Evolutionary conservation across 371 early-diverging fungal genomes (phyloP).

Genomic region (Fennellomyces sp.): DNA sequence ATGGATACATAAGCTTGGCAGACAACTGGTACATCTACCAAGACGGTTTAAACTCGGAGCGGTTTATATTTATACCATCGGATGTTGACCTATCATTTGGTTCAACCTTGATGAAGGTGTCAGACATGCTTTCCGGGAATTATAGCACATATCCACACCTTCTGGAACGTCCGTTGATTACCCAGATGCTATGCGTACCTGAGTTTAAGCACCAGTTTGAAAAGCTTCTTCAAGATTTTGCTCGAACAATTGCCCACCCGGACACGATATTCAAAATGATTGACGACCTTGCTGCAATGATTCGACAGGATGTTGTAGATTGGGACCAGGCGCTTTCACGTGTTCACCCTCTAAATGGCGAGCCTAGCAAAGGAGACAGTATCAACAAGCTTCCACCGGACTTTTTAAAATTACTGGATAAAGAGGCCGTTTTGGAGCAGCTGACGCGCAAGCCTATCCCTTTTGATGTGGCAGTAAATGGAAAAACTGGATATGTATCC

Average conservation of each 20-base stretch:
- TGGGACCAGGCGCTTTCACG: constrained; percentile 18
- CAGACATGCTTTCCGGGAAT: constrained; percentile 21
- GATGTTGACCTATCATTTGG: constrained; percentile 35
- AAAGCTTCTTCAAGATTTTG: constrained; percentile 10
- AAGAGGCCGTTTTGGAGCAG: background rate
- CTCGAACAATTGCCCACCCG: too few relatives aligned
- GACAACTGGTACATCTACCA: constrained; percentile 32
- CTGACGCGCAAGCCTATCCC: background rate
- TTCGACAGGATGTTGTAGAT: constrained; percentile 12
- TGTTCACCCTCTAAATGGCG: too few relatives aligned
- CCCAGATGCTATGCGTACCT: constrained; percentile 5
- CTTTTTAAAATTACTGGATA: background rate
- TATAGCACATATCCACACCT: constrained; percentile 25
- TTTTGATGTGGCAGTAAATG: constrained; percentile 24
- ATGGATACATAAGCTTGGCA: constrained; percentile 29
- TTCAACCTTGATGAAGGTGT: constrained; percentile 8
- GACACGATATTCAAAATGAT: too few relatives aligned
- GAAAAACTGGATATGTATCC: constrained; percentile 12
- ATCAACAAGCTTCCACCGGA: too few relatives aligned
- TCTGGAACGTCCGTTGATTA: constrained; percentile 13
- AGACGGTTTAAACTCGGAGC: constrained; percentile 9
- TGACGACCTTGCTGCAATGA: constrained; percentile 6
- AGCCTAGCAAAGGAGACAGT: too few relatives aligned
- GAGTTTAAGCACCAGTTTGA: constrained; percentile 26
- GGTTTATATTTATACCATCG: constrained; percentile 25